Percentiles rank a stretch among this genome's conserved stretches.
Evolutionary conservation across 2,329 filamentous ascomycete species (phyloP).

Genomic region (Aspergillus flavus): DNA sequence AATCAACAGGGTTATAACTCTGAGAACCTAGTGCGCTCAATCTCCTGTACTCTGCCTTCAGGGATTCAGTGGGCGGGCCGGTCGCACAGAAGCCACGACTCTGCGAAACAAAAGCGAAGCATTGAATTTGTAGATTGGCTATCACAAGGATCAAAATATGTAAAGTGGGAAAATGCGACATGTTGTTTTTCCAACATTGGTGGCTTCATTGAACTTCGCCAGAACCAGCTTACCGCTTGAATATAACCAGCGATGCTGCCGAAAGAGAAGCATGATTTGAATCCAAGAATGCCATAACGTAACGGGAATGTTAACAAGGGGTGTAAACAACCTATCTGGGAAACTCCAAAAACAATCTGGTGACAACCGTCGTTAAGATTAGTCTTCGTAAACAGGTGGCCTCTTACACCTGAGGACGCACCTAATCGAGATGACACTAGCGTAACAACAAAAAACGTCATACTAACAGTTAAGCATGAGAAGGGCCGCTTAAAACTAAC

Average conservation of each 20-base stretch:
- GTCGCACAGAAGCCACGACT: constrained; percentile 37
- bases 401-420: background rate
- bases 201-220: background rate
- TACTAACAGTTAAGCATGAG: background rate
- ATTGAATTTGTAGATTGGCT: constrained; percentile 19
- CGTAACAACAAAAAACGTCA: background rate
- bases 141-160: constrained; percentile 23
- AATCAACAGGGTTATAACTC: constrained; percentile 5
- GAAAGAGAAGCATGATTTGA: background rate
- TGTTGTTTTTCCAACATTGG: constrained; percentile 16
- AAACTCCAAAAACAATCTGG: background rate
- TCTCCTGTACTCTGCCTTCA: constrained; percentile 30
- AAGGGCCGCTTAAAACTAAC: background rate
- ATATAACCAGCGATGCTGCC: background rate
- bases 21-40: constrained; percentile 24
- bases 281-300: constrained; percentile 13
- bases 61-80: constrained; percentile 27
- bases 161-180: constrained; percentile 27
- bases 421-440: background rate
- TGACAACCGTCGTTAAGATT: background rate
- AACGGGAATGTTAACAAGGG: constrained; percentile 17
- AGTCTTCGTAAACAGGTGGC: background rate
- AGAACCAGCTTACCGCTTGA: background rate
- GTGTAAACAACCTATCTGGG: constrained; percentile 2
- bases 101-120: constrained; percentile 18